Percentiles rank a stretch among this genome's conserved stretches.
These are phyloP conservation scores for Prunella vulgaris DNA, from an alignment of 257 asterid genomes.

Conservation along the genomic window DNA sequence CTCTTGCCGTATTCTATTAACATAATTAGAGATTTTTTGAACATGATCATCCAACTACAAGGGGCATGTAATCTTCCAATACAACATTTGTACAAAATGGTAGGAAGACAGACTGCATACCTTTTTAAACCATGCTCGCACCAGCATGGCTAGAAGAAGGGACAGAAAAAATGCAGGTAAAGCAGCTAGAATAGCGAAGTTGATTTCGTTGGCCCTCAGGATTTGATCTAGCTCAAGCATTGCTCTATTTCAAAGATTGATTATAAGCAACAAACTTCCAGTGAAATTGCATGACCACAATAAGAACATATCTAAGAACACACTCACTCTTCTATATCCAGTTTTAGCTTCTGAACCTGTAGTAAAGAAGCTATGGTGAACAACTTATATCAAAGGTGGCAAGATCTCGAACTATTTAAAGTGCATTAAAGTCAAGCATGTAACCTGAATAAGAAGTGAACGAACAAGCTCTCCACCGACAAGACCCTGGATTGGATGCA, in stretches of 20 bases:
- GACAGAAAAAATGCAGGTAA: constrained; percentile 95
- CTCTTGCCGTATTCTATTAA: background rate
- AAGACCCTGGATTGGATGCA: constrained; percentile 93
- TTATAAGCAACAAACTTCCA: constrained; percentile 27
- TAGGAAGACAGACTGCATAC: constrained; percentile 29
- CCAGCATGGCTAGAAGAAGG: constrained; percentile 68
- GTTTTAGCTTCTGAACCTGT: constrained; percentile 98
- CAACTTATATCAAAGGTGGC: constrained; percentile 28
- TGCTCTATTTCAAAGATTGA: constrained; percentile 55
- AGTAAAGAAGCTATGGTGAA: constrained; percentile 10
- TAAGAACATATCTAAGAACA: constrained; percentile 21
- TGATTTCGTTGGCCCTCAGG: constrained; percentile 96
- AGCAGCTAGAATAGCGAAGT: constrained; percentile 98
- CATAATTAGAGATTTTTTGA: background rate
- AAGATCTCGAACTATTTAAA: constrained; percentile 19
- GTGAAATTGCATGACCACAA: constrained; percentile 11
- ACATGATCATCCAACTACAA: background rate
- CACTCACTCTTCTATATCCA: constrained; percentile 95
- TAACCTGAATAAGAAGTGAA: constrained; percentile 90
- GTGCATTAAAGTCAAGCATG: constrained; percentile 17
- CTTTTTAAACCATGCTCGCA: constrained; percentile 92
- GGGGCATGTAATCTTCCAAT: background rate
- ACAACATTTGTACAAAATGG: background rate
- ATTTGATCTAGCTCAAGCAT: constrained; percentile 99
- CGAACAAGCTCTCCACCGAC: constrained; percentile 95